Evolutionary conservation across 768 basidiomycete genomes (phyloP).

Genomic region (Termitomyces sp.): DNA sequence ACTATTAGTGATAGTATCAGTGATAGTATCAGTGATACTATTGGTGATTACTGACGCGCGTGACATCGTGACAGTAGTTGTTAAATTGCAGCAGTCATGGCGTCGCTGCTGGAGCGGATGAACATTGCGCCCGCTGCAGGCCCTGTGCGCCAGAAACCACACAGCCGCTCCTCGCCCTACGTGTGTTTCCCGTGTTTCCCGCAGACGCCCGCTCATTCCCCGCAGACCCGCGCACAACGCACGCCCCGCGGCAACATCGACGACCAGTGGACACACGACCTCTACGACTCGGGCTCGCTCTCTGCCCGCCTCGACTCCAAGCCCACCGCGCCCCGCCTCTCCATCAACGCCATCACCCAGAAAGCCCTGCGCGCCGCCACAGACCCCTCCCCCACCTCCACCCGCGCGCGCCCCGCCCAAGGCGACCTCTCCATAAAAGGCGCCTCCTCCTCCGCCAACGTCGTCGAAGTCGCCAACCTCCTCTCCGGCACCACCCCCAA

Average conservation of each 20-base stretch:
- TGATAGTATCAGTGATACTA: too few species aligned
- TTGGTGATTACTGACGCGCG: too few species aligned
- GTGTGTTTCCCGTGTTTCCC: not conserved
- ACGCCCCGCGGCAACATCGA: conserved; percentile 65
- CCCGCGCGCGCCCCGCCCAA: too few species aligned
- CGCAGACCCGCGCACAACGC: conserved; percentile 43
- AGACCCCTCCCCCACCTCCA: conserved; percentile 3
- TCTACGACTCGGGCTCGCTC: conserved; percentile 60
- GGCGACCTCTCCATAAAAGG: conserved; percentile 58
- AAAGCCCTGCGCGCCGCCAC: conserved; percentile 62
- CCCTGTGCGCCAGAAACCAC: conserved; percentile 39
- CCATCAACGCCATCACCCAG: conserved; percentile 45
- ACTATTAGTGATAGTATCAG: too few species aligned
- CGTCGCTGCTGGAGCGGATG: conserved; percentile 59
- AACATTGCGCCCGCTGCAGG: conserved; percentile 29
- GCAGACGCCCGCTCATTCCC: conserved; percentile 14
- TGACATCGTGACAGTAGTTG: not conserved
- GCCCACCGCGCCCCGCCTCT: conserved; percentile 45
- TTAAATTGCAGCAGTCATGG: conserved; percentile 28
- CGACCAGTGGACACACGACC: conserved; percentile 66
- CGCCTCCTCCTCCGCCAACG: conserved; percentile 56
- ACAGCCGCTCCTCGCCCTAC: not conserved
- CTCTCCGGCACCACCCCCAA: conserved; percentile 75
- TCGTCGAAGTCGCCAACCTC: conserved; percentile 71
- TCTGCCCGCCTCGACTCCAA: conserved; percentile 49